A percentile compares a stretch with the other conserved stretches of the same genome.
phyloP scores from a whole-genome alignment of 768 basidiomycete genomes.

The Lentinula sp. region DNA sequence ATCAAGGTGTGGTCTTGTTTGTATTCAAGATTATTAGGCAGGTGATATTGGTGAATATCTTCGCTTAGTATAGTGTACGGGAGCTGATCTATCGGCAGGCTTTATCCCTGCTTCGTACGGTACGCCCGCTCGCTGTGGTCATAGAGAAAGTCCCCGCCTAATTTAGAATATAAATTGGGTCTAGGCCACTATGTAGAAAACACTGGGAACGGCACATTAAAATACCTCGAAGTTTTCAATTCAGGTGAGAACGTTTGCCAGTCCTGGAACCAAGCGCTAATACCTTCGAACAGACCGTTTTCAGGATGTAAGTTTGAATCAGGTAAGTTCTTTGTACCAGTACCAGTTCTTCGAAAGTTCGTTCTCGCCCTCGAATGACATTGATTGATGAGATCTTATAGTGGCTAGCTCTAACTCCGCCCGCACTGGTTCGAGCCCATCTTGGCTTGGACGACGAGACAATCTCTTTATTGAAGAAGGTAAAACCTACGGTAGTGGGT shows the following conservation, averaged over 20 bases:
- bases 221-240: slow-evolving; percentile 43
- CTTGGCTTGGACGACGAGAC: slow-evolving; percentile 31
- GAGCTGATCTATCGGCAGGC: slow-evolving; percentile 18
- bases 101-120: slow-evolving; percentile 56
- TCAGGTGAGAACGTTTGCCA: slow-evolving; percentile 17
- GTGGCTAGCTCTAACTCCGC: slow-evolving; percentile 43
- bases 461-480: slow-evolving; percentile 2
- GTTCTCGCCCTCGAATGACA: not conserved
- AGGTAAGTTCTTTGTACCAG: slow-evolving; percentile 25
- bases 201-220: slow-evolving; percentile 41
- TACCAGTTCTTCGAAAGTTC: not conserved
- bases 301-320: slow-evolving; percentile 35
- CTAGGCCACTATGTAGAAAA: slow-evolving; percentile 48
- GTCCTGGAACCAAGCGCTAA: not conserved
- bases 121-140: slow-evolving; percentile 14
- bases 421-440: slow-evolving; percentile 38
- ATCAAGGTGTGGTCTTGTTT: not conserved
- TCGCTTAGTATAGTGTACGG: not conserved
- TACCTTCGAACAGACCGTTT: slow-evolving; percentile 8
- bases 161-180: not conserved
- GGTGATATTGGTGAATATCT: slow-evolving; percentile 17
- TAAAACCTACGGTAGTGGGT: slow-evolving; percentile 4
- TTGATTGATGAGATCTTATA: slow-evolving; percentile 2
- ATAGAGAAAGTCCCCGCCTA: not conserved
- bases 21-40: slow-evolving; percentile 1